These are phyloP conservation scores for Ophiostoma sp. DNA, from an alignment of 2,329 filamentous ascomycete species.

Conservation along the genomic window DNA sequence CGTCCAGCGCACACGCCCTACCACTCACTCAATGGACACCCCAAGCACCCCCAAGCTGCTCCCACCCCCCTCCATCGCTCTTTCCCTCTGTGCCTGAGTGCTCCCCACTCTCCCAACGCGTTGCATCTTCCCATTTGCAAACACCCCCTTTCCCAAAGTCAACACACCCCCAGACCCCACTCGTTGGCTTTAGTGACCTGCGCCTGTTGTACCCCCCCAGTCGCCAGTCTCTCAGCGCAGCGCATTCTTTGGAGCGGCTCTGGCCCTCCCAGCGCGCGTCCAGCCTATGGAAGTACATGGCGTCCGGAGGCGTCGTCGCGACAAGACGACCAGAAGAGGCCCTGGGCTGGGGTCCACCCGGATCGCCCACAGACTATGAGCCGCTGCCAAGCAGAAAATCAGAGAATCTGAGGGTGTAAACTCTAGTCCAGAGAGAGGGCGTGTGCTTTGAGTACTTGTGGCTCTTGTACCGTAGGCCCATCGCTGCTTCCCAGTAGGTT, in stretches of 20 bases:
- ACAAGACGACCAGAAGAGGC: not conserved
- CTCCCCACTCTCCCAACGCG: conserved; percentile 5
- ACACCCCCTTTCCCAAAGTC: not conserved
- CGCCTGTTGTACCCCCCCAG: not conserved
- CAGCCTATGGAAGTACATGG: conserved; percentile 9
- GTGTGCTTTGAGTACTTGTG: not conserved
- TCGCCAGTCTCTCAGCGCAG: not conserved
- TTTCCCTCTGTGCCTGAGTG: not conserved
- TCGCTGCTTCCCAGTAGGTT: not conserved
- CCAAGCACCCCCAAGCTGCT: conserved; percentile 1
- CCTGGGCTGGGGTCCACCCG: not conserved
- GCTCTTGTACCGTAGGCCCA: conserved; percentile 3
- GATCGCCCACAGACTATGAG: conserved; percentile 15
- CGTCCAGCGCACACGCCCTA: not conserved
- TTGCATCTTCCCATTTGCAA: not conserved
- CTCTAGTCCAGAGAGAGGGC: not conserved
- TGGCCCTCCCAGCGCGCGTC: not conserved
- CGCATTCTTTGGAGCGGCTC: conserved; percentile 26
- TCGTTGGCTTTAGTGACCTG: not conserved
- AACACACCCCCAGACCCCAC: not conserved
- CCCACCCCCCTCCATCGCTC: not conserved
- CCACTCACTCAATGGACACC: not conserved
- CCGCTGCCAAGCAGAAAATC: not conserved
- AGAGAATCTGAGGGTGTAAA: not conserved
- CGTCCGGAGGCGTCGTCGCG: not conserved